Evolutionary conservation across 2,329 filamentous ascomycete genomes (phyloP), one percentile per base, ranked within the genome.

Genomic region (Colletotrichum musicola): DNA sequence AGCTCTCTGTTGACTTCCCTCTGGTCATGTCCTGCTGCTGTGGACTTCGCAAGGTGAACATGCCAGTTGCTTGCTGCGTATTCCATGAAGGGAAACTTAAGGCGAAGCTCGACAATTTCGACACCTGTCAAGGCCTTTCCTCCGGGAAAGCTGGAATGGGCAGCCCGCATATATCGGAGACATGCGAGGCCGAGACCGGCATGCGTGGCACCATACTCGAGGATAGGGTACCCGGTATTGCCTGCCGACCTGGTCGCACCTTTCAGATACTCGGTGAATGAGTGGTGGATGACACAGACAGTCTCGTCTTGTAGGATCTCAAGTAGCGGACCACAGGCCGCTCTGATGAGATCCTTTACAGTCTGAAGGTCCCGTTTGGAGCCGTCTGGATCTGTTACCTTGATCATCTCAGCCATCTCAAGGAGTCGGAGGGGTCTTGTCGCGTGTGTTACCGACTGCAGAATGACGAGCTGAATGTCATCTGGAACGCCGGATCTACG

Each of bases 201-300:
- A 40, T 77, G 74, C 6, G 74, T 74, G 9, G 64, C 27, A 1
- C 72, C 72, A 9, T 54, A 25, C 3, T 71, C n/a, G 6, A 75
- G 54, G 5, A 73, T 27, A 4, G 72, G 72, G 53, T 73, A 77
- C 2, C 62, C 66, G 3, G 12, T 16, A 4, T 40, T 47, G n/a
- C 62, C 58, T 2, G 47, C 38, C 25, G 46, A 22, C 20, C 73
- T 65, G 2, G 72, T 75, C 2, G 53, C 57, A 4, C 74, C 75
- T 42, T 73, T 72, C 12, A 85, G 76, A 72, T 81, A 85, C 64
- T 85, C 83, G 0, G 83, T 85, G n/a, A 86, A 79, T 1, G 82
- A 84, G 62, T 85, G 83, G 64, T 86, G 83, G 5, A 85, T 77
- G 9, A 85, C 77, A 20, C 76, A 77, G 22, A 85, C 74, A 0